Evolutionary conservation across 768 basidiomycete genomes (phyloP).

Genomic region (Sistotremastrum niveocremeum): DNA sequence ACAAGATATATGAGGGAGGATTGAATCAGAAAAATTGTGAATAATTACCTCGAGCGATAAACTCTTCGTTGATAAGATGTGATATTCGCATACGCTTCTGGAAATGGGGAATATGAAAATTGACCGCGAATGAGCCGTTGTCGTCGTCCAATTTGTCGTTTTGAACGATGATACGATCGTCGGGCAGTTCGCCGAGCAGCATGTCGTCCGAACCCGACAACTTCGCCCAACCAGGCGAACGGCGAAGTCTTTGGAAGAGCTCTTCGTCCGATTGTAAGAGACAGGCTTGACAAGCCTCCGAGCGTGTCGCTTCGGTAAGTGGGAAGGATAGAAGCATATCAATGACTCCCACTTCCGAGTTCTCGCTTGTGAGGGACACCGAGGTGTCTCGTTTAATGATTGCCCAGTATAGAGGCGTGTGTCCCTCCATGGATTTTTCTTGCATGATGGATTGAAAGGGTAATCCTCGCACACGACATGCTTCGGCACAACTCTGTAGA

Average conservation of each 20-base stretch:
- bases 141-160: too few species aligned
- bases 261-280: conserved; percentile 45
- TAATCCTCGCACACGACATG: conserved; percentile 36
- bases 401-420: conserved; percentile 62
- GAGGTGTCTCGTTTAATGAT: conserved; percentile 36
- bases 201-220: too few species aligned
- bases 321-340: conserved; percentile 40
- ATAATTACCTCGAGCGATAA: too few species aligned
- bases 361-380: neutral
- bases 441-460: conserved; percentile 45
- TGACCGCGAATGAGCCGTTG: too few species aligned
- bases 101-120: too few species aligned
- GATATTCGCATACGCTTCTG: too few species aligned
- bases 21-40: too few species aligned
- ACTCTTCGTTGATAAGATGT: too few species aligned
- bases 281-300: conserved; percentile 56
- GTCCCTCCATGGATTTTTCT: conserved; percentile 47
- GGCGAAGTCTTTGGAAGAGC: conserved; percentile 45
- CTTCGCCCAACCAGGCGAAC: conserved; percentile 19
- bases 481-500: conserved; percentile 49
- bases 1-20: too few species aligned
- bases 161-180: too few species aligned
- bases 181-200: too few species aligned
- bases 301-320: conserved; percentile 27
- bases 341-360: conserved; percentile 15